Evolutionary conservation across 2,329 filamentous ascomycete species (phyloP).

Genomic region (Venturiaceae sp.): DNA sequence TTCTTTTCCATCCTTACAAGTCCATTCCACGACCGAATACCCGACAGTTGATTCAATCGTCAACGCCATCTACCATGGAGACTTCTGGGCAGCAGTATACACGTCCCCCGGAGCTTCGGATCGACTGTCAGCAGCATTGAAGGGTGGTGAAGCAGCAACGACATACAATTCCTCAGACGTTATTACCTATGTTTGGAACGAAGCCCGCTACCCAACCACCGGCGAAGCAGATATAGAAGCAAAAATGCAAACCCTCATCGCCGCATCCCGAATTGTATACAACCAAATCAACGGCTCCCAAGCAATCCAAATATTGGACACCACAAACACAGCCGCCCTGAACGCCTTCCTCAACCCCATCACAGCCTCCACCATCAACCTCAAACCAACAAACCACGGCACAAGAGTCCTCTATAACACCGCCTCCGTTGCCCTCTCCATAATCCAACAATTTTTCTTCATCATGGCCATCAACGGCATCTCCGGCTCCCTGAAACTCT

Average conservation of each 20-base stretch:
- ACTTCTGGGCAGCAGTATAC: slow-evolving; percentile 21
- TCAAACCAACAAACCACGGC: slow-evolving; percentile 32
- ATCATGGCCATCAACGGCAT: slow-evolving; percentile 36
- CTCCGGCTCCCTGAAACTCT: slow-evolving; percentile 27
- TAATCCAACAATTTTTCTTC: slow-evolving; percentile 40
- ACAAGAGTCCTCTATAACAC: slow-evolving; percentile 35
- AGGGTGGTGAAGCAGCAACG: slow-evolving; percentile 24
- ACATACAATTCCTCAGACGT: slow-evolving; percentile 28
- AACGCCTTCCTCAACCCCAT: too few species aligned
- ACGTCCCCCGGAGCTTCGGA: slow-evolving; percentile 24
- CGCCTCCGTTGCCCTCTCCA: slow-evolving; percentile 31
- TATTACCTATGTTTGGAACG: slow-evolving; percentile 35
- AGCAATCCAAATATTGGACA: slow-evolving; percentile 16
- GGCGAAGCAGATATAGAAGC: slow-evolving; percentile 22
- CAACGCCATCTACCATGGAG: slow-evolving; percentile 16
- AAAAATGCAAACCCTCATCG: slow-evolving; percentile 23
- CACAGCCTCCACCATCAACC: slow-evolving; percentile 22
- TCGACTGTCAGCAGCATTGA: slow-evolving; percentile 22
- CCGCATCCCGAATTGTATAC: slow-evolving; percentile 24
- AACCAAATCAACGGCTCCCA: slow-evolving; percentile 15
- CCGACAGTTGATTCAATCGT: slow-evolving; percentile 13
- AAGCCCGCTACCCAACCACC: slow-evolving; percentile 31
- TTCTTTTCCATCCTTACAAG: slow-evolving; percentile 14
- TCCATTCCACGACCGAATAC: slow-evolving; percentile 12
- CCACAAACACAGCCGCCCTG: slow-evolving; percentile 18